phyloP scores from a whole-genome alignment of 2,329 filamentous ascomycete genomes.

The Hypoxylon sp. region DNA sequence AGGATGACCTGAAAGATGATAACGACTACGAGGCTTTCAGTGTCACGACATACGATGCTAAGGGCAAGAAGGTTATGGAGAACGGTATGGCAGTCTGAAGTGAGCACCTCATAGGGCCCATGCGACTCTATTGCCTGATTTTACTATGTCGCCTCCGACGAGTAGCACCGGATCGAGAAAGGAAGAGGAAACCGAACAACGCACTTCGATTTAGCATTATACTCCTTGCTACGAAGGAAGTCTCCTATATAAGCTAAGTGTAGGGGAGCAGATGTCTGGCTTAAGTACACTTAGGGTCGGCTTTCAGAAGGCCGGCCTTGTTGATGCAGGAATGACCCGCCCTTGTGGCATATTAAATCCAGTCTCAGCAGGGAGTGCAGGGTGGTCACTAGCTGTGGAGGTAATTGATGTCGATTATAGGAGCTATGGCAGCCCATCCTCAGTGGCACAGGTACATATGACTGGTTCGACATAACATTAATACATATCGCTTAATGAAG shows the following conservation, averaged over 20 bases:
- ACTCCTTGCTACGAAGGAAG: not conserved
- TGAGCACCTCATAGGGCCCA: not conserved
- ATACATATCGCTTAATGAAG: not conserved
- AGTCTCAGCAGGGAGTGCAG: not conserved
- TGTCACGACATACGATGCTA: slow-evolving; percentile 52
- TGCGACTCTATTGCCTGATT: not conserved
- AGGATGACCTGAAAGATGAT: slow-evolving; percentile 50
- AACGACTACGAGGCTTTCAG: slow-evolving; percentile 55
- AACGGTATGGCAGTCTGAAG: slow-evolving; percentile 50
- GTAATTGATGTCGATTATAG: not conserved
- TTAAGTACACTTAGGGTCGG: not conserved
- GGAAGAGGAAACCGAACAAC: not conserved
- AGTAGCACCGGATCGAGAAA: not conserved
- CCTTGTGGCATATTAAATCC: not conserved
- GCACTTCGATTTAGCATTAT: not conserved
- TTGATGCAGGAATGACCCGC: not conserved
- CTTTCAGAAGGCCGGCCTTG: not conserved
- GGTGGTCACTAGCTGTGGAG: not conserved
- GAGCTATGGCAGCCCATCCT: not conserved
- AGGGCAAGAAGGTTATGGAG: slow-evolving; percentile 51
- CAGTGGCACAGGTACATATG: not conserved
- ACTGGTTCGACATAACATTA: not conserved
- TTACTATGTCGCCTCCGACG: not conserved
- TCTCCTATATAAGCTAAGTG: not conserved
- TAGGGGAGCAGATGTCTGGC: not conserved